Evolutionary conservation across 192 early-diverging fungal species (phyloP).

Genomic region (Mortierella antarctica): DNA sequence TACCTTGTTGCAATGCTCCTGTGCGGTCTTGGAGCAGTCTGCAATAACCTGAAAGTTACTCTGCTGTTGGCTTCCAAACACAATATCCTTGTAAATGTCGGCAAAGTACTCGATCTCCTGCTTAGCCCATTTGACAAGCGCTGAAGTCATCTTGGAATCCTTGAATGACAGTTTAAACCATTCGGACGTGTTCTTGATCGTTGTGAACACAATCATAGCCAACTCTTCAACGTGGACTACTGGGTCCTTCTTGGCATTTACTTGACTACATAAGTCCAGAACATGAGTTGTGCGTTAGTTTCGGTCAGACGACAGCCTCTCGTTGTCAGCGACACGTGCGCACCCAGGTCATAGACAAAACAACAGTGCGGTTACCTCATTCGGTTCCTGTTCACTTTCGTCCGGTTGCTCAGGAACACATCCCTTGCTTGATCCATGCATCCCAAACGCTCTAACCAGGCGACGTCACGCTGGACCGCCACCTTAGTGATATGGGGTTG

Average conservation of each 20-base stretch:
- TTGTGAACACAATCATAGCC: slow-evolving; percentile 87
- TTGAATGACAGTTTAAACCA: slow-evolving; percentile 95
- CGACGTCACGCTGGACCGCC: slow-evolving; percentile 83
- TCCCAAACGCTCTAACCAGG: slow-evolving; percentile 81
- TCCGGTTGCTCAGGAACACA: slow-evolving; percentile 85
- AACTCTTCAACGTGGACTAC: slow-evolving; percentile 86
- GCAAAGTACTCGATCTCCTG: slow-evolving; percentile 88
- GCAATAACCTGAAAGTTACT: slow-evolving; percentile 83
- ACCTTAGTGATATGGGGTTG: slow-evolving; percentile 84
- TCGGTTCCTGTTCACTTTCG: slow-evolving; percentile 79
- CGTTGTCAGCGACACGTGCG: neutral
- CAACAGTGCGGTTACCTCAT: slow-evolving; percentile 60
- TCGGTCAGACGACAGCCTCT: neutral
- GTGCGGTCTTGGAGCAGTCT: slow-evolving; percentile 81
- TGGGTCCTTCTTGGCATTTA: slow-evolving; percentile 92
- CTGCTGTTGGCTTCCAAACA: slow-evolving; percentile 75
- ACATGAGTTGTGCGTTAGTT: neutral
- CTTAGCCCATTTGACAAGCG: slow-evolving; percentile 93
- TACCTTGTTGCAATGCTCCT: slow-evolving; percentile 83
- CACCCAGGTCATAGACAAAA: neutral
- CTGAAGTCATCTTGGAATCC: slow-evolving; percentile 89
- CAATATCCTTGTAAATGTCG: slow-evolving; percentile 87
- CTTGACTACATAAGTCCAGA: slow-evolving; percentile 66
- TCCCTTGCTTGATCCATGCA: slow-evolving; percentile 87
- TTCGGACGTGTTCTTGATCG: slow-evolving; percentile 95